phyloP scores from a whole-genome alignment of 2,329 filamentous ascomycete genomes.

The Cladosporium sp. region DNA sequence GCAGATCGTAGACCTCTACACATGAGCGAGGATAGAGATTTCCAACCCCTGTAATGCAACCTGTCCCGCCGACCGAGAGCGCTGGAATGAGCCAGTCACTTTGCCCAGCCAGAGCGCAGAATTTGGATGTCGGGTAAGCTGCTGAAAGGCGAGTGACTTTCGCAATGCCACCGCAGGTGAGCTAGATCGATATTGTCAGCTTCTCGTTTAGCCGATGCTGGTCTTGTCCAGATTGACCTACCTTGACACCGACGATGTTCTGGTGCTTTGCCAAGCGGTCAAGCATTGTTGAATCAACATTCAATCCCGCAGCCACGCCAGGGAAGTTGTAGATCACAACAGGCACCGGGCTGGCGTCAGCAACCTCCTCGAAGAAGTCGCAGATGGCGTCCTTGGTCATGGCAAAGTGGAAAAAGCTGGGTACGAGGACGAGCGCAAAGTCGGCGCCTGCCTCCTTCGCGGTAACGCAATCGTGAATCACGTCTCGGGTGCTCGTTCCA shows the following conservation, averaged over 20 bases:
- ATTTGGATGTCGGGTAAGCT: conserved; percentile 31
- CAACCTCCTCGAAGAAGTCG: conserved; percentile 32
- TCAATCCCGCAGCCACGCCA: conserved; percentile 37
- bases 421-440: conserved; percentile 34
- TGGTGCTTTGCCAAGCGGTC: conserved; percentile 30
- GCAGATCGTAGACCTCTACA: conserved; percentile 26
- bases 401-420: conserved; percentile 37
- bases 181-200: conserved; percentile 10
- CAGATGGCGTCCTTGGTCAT: conserved; percentile 33
- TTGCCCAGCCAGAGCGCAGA: conserved; percentile 38
- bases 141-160: conserved; percentile 38
- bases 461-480: conserved; percentile 34
- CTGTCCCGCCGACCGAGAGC: conserved; percentile 52
- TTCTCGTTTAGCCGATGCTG: not conserved
- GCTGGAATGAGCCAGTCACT: conserved; percentile 49
- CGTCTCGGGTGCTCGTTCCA: conserved; percentile 34
- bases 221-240: not conserved
- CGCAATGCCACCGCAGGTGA: conserved; percentile 35
- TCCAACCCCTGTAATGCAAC: conserved; percentile 57
- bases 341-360: conserved; percentile 35
- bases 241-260: conserved; percentile 34
- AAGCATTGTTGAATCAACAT: conserved; percentile 38
- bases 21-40: conserved; percentile 56
- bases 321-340: conserved; percentile 46
- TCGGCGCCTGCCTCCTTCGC: conserved; percentile 35